phyloP scores from a whole-genome alignment of 139 green algal genomes.

The Chlorella ohadii region DNA sequence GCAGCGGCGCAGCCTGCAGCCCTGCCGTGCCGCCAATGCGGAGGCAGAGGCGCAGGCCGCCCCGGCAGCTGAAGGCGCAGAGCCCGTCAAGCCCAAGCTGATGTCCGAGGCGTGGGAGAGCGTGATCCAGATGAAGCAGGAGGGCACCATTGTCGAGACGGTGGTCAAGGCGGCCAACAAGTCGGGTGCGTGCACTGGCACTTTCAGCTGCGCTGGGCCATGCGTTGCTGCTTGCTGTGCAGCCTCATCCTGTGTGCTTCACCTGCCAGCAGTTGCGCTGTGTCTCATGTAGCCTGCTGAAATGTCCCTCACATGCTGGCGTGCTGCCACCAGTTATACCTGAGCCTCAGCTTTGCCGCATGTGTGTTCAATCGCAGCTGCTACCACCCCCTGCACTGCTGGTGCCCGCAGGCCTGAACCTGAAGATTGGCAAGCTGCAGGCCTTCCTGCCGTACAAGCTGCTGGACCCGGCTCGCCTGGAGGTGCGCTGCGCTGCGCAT shows the following conservation, averaged over 20 bases:
- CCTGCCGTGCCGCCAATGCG: background rate
- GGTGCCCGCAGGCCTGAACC: constrained; percentile 12
- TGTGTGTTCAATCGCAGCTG: background rate
- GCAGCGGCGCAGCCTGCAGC: background rate
- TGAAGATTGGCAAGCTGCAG: constrained; percentile 15
- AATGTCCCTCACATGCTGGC: no score
- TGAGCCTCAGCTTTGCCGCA: background rate
- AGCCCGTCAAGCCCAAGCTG: constrained; percentile 4
- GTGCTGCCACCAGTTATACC: no score
- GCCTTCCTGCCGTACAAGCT: constrained; percentile 60
- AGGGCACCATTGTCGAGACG: background rate
- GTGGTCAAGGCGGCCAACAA: constrained; percentile 8
- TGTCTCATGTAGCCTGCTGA: no score
- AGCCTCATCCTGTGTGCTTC: no score
- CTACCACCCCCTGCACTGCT: background rate
- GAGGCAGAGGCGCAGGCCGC: background rate
- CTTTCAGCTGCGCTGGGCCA: no score
- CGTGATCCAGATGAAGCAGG: constrained; percentile 16
- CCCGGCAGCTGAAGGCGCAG: background rate
- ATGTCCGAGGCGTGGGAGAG: constrained; percentile 14
- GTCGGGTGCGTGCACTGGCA: constrained; percentile 25
- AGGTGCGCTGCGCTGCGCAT: no score
- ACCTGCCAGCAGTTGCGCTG: no score
- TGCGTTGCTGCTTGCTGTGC: no score
- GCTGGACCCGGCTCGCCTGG: constrained; percentile 45